Conservation (phyloP, 768 basidiomycete genomes). For the Russula brevipes region DNA sequence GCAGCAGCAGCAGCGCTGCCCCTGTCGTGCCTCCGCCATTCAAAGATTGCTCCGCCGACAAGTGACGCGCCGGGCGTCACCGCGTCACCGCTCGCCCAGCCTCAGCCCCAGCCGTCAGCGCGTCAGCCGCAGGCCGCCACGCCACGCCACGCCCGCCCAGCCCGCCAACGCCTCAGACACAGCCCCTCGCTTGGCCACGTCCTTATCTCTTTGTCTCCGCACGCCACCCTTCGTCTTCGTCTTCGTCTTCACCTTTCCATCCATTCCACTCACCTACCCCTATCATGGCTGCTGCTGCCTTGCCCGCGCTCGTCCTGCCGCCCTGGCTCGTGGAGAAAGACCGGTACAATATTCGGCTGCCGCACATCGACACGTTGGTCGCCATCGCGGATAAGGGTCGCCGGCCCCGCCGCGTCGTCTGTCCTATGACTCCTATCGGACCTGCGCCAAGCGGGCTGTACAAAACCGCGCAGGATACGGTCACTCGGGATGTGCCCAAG, state of each 20-base stretch:
- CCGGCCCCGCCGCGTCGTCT: slow-evolving; percentile 1
- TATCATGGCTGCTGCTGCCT: background rate
- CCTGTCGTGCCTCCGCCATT: background rate
- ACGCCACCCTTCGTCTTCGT: too few species aligned
- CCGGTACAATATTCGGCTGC: slow-evolving; percentile 6
- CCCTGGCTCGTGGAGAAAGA: slow-evolving; percentile 10
- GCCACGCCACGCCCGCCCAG: too few species aligned
- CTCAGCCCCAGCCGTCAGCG: too few species aligned
- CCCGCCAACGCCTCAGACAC: background rate
- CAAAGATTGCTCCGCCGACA: background rate
- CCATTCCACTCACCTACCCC: background rate
- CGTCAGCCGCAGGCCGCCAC: too few species aligned
- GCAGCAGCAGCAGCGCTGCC: too few species aligned
- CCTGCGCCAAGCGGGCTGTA: slow-evolving; percentile 16
- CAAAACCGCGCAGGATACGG: slow-evolving; percentile 18
- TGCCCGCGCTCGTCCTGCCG: slow-evolving; percentile 13
- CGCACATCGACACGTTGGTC: slow-evolving; percentile 9
- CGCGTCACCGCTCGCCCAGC: too few species aligned
- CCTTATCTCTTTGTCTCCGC: too few species aligned
- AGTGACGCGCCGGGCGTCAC: background rate
- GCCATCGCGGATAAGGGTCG: slow-evolving; percentile 17
- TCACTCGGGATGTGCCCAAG: slow-evolving; percentile 12
- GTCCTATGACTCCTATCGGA: slow-evolving; percentile 9
- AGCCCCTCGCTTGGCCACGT: background rate
- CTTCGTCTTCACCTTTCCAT: background rate